phyloP scores from a whole-genome alignment of 2,329 filamentous ascomycete genomes.

The Hypoxylon rubiginosum region DNA sequence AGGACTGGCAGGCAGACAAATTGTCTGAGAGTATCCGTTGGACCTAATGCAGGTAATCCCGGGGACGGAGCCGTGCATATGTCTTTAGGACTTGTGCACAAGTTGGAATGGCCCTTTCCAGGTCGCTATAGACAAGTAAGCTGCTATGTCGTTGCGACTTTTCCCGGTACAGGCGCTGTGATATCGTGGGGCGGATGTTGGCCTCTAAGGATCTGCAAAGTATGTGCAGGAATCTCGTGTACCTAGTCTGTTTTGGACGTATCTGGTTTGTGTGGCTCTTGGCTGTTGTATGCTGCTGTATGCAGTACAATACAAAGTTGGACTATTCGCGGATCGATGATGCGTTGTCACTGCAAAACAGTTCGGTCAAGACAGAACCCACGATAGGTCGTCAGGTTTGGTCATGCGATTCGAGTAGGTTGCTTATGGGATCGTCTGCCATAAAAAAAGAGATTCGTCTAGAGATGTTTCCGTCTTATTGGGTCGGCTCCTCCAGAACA shows the following conservation, averaged over 20 bases:
- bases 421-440: slow-evolving; percentile 35
- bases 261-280: slow-evolving; percentile 5
- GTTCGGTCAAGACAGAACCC: slow-evolving; percentile 38
- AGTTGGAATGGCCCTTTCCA: slow-evolving; percentile 16
- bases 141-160: slow-evolving; percentile 21
- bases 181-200: slow-evolving; percentile 27
- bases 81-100: slow-evolving; percentile 36
- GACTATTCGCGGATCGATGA: slow-evolving; percentile 39
- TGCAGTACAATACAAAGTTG: slow-evolving; percentile 16
- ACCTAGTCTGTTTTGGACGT: slow-evolving; percentile 11
- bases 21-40: slow-evolving; percentile 22
- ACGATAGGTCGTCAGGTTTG: slow-evolving; percentile 35
- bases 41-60: slow-evolving; percentile 34
- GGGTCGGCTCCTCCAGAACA: slow-evolving; percentile 19
- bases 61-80: slow-evolving; percentile 37
- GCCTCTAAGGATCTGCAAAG: slow-evolving; percentile 28
- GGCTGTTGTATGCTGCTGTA: slow-evolving; percentile 20
- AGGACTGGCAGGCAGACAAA: slow-evolving; percentile 39
- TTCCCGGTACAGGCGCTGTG: slow-evolving; percentile 19
- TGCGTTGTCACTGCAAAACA: slow-evolving; percentile 49
- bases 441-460: slow-evolving; percentile 10
- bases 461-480: slow-evolving; percentile 26
- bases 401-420: slow-evolving; percentile 41
- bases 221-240: slow-evolving; percentile 17
- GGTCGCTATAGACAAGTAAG: slow-evolving; percentile 6